Conservation (phyloP, 371 early-diverging fungal species). For the Mucor velutinosus region DNA sequence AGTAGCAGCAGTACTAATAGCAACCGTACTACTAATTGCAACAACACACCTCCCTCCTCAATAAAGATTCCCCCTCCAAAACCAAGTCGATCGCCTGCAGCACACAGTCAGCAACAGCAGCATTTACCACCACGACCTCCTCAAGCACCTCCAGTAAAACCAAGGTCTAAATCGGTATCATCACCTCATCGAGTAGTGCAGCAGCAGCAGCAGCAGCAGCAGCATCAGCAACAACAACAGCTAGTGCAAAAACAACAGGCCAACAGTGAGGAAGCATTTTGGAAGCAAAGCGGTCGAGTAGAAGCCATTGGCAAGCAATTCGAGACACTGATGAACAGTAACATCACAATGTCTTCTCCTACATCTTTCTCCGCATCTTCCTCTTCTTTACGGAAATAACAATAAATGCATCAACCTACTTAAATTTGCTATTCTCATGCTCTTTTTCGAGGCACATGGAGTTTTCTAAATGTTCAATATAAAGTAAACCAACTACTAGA, state of each 20-base stretch:
- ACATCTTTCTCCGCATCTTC: background rate
- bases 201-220: background rate
- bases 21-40: too few relatives aligned
- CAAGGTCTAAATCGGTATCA: constrained; percentile 40
- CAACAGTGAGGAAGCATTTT: constrained; percentile 1
- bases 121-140: background rate
- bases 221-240: background rate
- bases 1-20: too few relatives aligned
- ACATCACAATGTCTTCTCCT: background rate
- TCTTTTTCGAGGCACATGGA: too few relatives aligned
- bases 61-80: constrained; percentile 35
- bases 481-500: background rate
- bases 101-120: background rate
- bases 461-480: too few relatives aligned
- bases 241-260: background rate
- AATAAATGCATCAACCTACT: background rate
- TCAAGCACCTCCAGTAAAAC: constrained; percentile 21
- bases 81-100: constrained; percentile 26
- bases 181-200: constrained; percentile 4
- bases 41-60: background rate
- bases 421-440: too few relatives aligned
- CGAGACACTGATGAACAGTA: constrained; percentile 23
- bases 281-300: constrained; percentile 21
- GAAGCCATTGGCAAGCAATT: constrained; percentile 29
- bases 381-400: background rate